Evolutionary conservation across 75 land plant species (phyloP).

Genomic region (Larix kaempferi): DNA sequence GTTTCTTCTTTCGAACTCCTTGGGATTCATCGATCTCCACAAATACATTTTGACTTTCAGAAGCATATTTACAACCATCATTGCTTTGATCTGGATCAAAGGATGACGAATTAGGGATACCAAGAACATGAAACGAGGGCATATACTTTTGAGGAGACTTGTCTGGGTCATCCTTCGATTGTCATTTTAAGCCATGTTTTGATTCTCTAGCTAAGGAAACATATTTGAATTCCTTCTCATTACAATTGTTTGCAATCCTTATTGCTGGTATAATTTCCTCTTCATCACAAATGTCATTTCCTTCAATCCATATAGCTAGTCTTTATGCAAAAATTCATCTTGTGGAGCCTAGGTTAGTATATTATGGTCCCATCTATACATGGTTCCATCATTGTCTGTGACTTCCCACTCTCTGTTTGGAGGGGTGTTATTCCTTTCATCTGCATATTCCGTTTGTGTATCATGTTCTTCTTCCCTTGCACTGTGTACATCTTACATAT

Average conservation of each 20-base stretch:
- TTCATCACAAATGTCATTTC: constrained; percentile 77
- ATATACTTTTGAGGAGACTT: background rate
- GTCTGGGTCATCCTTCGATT: constrained; percentile 26
- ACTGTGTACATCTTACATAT: background rate
- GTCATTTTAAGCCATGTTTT: constrained; percentile 57
- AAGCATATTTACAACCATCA: too few species aligned
- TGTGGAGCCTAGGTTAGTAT: constrained; percentile 88
- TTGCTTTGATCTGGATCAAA: too few species aligned
- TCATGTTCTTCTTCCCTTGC: background rate
- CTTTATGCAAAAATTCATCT: constrained; percentile 21
- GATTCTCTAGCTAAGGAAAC: constrained; percentile 10
- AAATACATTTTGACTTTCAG: too few species aligned
- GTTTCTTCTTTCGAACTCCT: too few species aligned
- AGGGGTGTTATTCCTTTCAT: constrained; percentile 56
- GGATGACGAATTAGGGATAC: too few species aligned
- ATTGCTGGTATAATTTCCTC: constrained; percentile 69
- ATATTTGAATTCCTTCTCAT: constrained; percentile 21
- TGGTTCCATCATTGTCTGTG: constrained; percentile 93
- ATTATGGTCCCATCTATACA: constrained; percentile 76
- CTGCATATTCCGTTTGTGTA: constrained; percentile 13
- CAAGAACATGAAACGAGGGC: too few species aligned
- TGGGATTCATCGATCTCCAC: too few species aligned
- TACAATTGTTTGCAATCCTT: constrained; percentile 16
- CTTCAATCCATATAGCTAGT: constrained; percentile 46
- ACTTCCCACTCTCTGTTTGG: constrained; percentile 94